These are phyloP conservation scores for Solidago caesia DNA, from an alignment of 129 eudicot species.

Conservation along the genomic window DNA sequence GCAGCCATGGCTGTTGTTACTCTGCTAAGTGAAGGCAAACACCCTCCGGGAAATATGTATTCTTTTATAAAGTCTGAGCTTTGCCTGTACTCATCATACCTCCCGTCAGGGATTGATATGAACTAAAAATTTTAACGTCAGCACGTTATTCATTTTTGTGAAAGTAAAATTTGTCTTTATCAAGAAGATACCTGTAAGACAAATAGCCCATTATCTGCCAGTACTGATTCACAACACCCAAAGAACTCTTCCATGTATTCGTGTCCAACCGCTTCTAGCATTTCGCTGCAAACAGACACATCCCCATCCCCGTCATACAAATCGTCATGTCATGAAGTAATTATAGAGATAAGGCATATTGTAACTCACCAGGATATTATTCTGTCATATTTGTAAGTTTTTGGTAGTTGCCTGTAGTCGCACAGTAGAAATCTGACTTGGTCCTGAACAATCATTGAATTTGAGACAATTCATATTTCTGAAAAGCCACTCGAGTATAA, in stretches of 20 bases:
- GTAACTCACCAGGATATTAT: constrained; percentile 79
- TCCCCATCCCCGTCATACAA: background rate
- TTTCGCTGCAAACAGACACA: constrained; percentile 51
- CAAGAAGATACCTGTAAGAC: constrained; percentile 60
- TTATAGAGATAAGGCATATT: background rate
- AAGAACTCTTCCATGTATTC: constrained; percentile 88
- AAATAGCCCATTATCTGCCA: constrained; percentile 64
- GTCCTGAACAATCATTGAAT: constrained; percentile 42
- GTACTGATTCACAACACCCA: constrained; percentile 63
- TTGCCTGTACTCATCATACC: constrained; percentile 74
- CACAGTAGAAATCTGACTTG: constrained; percentile 64
- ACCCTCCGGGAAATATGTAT: constrained; percentile 89
- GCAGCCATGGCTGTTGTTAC: constrained; percentile 87
- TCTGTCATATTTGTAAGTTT: constrained; percentile 57
- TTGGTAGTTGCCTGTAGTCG: constrained; percentile 81
- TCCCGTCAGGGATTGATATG: constrained; percentile 81
- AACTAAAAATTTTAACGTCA: constrained; percentile 34
- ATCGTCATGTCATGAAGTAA: background rate
- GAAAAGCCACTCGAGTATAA: background rate
- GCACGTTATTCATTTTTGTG: background rate
- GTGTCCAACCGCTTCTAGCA: constrained; percentile 96
- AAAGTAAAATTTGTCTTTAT: background rate
- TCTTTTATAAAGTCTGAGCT: constrained; percentile 86
- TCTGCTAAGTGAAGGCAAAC: constrained; percentile 84
- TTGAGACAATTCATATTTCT: background rate